phyloP scores from a whole-genome alignment of 345 rosid genomes.

The Eucalyptus curtisii region DNA sequence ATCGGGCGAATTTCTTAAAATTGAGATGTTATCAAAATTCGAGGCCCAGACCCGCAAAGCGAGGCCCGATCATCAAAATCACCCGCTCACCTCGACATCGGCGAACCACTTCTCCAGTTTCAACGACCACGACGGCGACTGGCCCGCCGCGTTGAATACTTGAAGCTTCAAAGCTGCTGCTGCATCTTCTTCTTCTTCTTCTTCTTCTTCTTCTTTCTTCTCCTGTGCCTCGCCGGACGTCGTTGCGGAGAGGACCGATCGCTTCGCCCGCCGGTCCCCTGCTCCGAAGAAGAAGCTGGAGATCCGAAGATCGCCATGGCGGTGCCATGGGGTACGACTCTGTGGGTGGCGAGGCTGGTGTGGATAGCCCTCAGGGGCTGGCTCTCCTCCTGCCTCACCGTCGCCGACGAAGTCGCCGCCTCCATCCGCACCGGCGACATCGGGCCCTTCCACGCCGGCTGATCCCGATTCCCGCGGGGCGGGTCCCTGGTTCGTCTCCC shows the following conservation, averaged over 20 bases:
- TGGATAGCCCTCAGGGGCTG: constrained; percentile 63
- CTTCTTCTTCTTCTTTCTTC: background rate
- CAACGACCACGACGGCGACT: background rate
- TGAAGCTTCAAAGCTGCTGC: background rate
- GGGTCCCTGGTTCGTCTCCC: background rate
- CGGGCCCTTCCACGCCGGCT: constrained; percentile 78
- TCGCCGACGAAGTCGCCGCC: constrained; percentile 79
- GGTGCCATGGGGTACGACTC: constrained; percentile 42
- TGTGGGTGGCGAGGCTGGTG: constrained; percentile 57
- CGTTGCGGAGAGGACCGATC: background rate
- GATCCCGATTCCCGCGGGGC: background rate
- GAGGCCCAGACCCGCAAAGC: background rate
- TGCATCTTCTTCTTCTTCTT: background rate
- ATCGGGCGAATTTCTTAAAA: background rate
- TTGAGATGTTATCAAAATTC: background rate
- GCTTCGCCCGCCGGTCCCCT: background rate
- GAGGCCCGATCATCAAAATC: background rate
- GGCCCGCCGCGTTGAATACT: background rate
- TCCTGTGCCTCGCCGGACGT: background rate
- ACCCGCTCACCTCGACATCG: background rate
- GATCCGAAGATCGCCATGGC: constrained; percentile 22
- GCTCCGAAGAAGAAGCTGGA: background rate
- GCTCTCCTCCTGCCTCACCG: constrained; percentile 65
- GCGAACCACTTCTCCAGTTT: background rate
- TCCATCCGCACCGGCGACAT: constrained; percentile 78